Evolutionary conservation across 2,329 filamentous ascomycete species (phyloP), one percentile per base, ranked within the genome.

Genomic region (Tolypocladium tropicale): DNA sequence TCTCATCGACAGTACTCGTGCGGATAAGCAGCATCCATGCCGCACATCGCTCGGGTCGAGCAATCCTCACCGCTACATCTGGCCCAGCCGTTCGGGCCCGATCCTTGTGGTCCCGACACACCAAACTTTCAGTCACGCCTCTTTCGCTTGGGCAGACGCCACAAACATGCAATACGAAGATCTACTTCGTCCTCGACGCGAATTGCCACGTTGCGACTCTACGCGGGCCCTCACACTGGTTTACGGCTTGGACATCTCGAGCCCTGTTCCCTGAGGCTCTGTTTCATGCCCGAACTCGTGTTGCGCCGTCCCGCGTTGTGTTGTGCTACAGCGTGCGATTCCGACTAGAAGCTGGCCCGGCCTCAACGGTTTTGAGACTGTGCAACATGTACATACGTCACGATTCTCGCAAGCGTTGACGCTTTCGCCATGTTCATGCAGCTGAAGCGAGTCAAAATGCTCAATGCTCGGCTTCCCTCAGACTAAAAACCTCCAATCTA

Each of bases 11-110:
- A 11, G 46, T 25, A 9, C 46, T 49, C 25, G 16, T 16, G 2
- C 18, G 6, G 46, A 25, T 3, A 49, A 7, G 16, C 3, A 7
- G 12, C 7, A 6, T n/a, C 46, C 2, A 32, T 6, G 7, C 43
- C 23, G 10, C 16, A n/a, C 4, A 9, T 51, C 57, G 54, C 57
- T 41, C 46, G 56, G 55, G 57, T 53, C 57, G 55, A 53, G 34
- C 39, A n/a, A 46, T 23, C 52, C 37, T 53, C 52, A 53, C 52
- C 52, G 52, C 52, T 43, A 53, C 37, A 53, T 53, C 36, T 41
- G 23, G 25, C 52, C 52, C 52, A 39, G 36, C 23, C 16, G 36
- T n/a, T 41, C 36, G 21, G 34, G 39, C 53, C 48, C 52, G 50
- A 57, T 33, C 30, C 4, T 36, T n/a, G 46, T 57, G 55, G 25